A percentile compares a stretch with the other conserved stretches of the same genome.
Conservation (phyloP, 2,329 filamentous ascomycete genomes). For the Trichoderma breve region DNA sequence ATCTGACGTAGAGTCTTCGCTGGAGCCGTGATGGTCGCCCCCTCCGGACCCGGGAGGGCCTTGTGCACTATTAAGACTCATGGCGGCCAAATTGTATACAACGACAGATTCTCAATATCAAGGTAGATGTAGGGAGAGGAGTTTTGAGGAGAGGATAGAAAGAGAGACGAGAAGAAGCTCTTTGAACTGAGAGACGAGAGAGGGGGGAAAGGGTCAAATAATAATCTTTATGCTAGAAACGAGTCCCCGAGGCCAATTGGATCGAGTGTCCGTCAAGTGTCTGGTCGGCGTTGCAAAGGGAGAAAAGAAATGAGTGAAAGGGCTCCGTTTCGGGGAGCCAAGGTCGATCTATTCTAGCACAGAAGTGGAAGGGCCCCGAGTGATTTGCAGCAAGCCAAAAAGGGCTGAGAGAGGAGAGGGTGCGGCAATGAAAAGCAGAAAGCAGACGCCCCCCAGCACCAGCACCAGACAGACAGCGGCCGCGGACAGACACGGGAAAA, state of each 20-base stretch:
- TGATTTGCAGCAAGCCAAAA: constrained; percentile 6
- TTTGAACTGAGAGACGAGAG: background rate
- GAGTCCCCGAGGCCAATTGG: background rate
- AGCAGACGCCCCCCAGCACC: background rate
- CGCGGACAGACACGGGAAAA: background rate
- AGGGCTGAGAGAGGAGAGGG: constrained; percentile 2
- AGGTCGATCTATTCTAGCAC: constrained; percentile 12
- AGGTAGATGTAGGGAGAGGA: background rate
- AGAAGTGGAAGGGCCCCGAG: constrained; percentile 12
- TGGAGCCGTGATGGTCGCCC: constrained; percentile 24
- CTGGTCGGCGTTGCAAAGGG: background rate
- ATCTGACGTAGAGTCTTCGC: constrained; percentile 39
- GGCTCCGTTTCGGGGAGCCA: constrained; percentile 1
- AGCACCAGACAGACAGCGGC: background rate
- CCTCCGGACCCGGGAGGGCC: constrained; percentile 22
- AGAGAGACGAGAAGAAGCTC: background rate
- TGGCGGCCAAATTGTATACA: background rate
- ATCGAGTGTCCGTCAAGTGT: background rate
- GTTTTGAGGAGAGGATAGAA: background rate
- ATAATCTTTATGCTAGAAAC: background rate
- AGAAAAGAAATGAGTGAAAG: background rate
- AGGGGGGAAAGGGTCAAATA: background rate
- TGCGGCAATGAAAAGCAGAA: background rate
- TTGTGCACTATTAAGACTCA: background rate
- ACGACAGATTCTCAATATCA: background rate